phyloP scores from a whole-genome alignment of 805 yeast species.

The Candida qinlingensis region DNA sequence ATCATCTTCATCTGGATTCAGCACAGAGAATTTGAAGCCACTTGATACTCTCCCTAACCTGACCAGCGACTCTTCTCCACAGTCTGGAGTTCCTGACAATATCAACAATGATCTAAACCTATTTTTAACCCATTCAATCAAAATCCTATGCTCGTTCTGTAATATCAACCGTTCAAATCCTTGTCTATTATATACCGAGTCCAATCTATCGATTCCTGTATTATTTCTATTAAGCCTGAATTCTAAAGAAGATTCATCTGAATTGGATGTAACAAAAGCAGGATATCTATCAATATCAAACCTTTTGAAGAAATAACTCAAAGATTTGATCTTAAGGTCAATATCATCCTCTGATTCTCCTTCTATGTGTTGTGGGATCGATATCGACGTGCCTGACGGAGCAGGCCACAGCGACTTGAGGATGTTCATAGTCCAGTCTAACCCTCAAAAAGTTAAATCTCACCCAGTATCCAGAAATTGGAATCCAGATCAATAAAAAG shows the following conservation, averaged over 20 bases:
- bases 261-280: constrained; percentile 34
- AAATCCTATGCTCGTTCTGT: constrained; percentile 58
- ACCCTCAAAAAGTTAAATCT: not conserved
- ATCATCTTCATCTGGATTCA: constrained; percentile 37
- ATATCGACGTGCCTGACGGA: constrained; percentile 28
- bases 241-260: constrained; percentile 21
- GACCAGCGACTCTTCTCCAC: constrained; percentile 8
- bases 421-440: constrained; percentile 18
- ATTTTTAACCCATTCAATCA: constrained; percentile 63
- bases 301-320: constrained; percentile 53
- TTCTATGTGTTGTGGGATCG: constrained; percentile 43
- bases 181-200: constrained; percentile 45
- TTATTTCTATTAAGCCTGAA: not conserved
- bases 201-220: constrained; percentile 36
- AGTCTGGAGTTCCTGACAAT: constrained; percentile 37
- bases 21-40: constrained; percentile 31
- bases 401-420: constrained; percentile 31
- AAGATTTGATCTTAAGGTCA: constrained; percentile 56
- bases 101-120: constrained; percentile 59
- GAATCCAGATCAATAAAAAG: not conserved
- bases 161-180: constrained; percentile 38
- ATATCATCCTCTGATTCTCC: constrained; percentile 51
- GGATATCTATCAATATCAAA: constrained; percentile 38
- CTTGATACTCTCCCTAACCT: constrained; percentile 11
- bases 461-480: not conserved